A percentile compares a stretch with the other conserved stretches of the same genome.
These are phyloP conservation scores for Wallacemonas sp. DNA, from an alignment of 208 protist genomes.

Conservation along the genomic window DNA sequence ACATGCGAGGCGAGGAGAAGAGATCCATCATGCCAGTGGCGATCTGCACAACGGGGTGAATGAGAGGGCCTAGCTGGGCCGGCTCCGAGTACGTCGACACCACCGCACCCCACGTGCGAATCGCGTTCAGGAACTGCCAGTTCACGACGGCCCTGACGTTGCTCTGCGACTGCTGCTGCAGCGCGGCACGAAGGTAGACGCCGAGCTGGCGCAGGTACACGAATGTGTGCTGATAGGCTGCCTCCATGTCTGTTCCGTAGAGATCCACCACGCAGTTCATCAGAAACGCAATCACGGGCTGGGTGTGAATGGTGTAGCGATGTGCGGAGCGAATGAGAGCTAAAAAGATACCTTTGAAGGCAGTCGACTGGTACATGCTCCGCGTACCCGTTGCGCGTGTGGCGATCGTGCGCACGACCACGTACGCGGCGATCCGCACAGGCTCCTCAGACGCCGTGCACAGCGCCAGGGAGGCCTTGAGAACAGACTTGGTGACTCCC, in stretches of 20 bases:
- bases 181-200: conserved; percentile 94
- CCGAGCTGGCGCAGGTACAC: conserved; percentile 98
- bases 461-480: conserved; percentile 68
- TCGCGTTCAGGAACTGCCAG: conserved; percentile 96
- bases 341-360: conserved; percentile 94
- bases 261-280: conserved; percentile 95
- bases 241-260: conserved; percentile 92
- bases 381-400: conserved; percentile 84
- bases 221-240: conserved; percentile 95
- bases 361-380: conserved; percentile 89
- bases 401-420: conserved; percentile 87
- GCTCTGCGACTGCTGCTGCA: conserved; percentile 90
- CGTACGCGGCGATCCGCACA: conserved; percentile 82
- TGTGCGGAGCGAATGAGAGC: conserved; percentile 87
- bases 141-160: conserved; percentile 95
- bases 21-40: conserved; percentile 86
- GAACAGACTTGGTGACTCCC: conserved; percentile 76
- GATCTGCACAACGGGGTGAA: conserved; percentile 95
- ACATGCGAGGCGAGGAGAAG: conserved; percentile 92
- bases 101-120: conserved; percentile 93
- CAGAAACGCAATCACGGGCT: conserved; percentile 88
- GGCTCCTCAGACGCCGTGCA: conserved; percentile 77
- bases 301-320: conserved; percentile 78
- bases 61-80: conserved; percentile 84
- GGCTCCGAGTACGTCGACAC: conserved; percentile 85